A percentile compares a stretch with the other conserved stretches of the same genome.
These are phyloP conservation scores for Wilhelminamyces savonicus DNA, from an alignment of 805 yeast genomes.

Conservation along the genomic window DNA sequence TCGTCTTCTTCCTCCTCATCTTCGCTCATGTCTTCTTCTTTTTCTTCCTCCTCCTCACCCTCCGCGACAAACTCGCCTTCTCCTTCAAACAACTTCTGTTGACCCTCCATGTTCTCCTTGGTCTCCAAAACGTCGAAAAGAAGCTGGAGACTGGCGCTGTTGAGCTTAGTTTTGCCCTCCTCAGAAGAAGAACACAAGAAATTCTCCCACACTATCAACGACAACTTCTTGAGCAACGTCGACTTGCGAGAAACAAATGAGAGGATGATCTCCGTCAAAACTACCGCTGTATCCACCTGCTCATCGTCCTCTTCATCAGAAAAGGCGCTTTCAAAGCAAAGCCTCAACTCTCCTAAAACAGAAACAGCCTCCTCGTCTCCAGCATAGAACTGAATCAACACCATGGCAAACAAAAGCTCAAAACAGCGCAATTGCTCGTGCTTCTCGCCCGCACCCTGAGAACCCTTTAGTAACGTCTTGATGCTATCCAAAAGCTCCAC, in stretches of 20 bases:
- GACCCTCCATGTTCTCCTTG: slow-evolving; percentile 79
- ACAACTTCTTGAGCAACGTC: slow-evolving; percentile 29
- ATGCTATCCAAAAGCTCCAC: slow-evolving; percentile 36
- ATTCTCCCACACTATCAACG: slow-evolving; percentile 35
- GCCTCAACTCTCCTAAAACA: slow-evolving; percentile 65
- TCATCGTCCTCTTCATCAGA: slow-evolving; percentile 27
- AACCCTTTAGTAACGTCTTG: slow-evolving; percentile 6
- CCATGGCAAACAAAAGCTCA: slow-evolving; percentile 72
- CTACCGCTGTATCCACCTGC: slow-evolving; percentile 20
- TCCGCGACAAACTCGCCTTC: slow-evolving; percentile 30
- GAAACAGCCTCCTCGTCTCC: slow-evolving; percentile 75
- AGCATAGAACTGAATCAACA: slow-evolving; percentile 66
- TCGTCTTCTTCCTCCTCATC: slow-evolving; percentile 9
- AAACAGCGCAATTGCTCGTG: slow-evolving; percentile 52
- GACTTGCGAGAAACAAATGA: slow-evolving; percentile 40
- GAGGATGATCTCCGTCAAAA: slow-evolving; percentile 37
- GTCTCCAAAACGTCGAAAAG: slow-evolving; percentile 37
- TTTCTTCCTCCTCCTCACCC: slow-evolving; percentile 16
- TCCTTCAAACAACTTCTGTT: slow-evolving; percentile 64
- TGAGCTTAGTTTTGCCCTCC: slow-evolving; percentile 20
- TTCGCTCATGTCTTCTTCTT: slow-evolving; percentile 8
- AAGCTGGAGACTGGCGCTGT: slow-evolving; percentile 27
- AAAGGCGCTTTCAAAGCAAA: slow-evolving; percentile 47
- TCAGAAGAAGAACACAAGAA: slow-evolving; percentile 26
- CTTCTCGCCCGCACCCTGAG: slow-evolving; percentile 9